Conservation (phyloP, 768 basidiomycete species). For the Serendipita sp. region DNA sequence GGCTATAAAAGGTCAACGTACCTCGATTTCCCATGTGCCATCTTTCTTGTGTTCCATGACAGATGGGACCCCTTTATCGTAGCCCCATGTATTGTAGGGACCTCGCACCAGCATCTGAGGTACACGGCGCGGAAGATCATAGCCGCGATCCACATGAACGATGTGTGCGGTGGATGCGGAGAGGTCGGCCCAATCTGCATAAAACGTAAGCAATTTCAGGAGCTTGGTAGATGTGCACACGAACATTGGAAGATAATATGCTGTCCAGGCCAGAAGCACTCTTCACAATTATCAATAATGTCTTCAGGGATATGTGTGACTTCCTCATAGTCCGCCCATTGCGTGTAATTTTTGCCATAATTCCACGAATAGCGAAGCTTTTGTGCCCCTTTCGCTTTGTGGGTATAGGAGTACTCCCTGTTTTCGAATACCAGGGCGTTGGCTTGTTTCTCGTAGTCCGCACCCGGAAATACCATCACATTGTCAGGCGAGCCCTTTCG, state of each 20-base stretch:
- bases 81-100: slow-evolving; percentile 85
- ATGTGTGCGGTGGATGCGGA: slow-evolving; percentile 47
- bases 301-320: slow-evolving; percentile 43
- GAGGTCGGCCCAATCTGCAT: slow-evolving; percentile 59
- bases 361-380: slow-evolving; percentile 75
- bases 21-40: slow-evolving; percentile 63
- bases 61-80: slow-evolving; percentile 62
- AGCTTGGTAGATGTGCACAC: slow-evolving; percentile 16
- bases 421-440: slow-evolving; percentile 25
- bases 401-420: slow-evolving; percentile 59
- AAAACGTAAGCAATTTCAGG: background rate
- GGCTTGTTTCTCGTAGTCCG: slow-evolving; percentile 47
- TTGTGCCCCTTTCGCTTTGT: slow-evolving; percentile 76
- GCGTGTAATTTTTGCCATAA: slow-evolving; percentile 71
- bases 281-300: slow-evolving; percentile 29
- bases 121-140: slow-evolving; percentile 48
- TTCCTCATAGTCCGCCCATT: slow-evolving; percentile 67
- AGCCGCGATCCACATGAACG: slow-evolving; percentile 62
- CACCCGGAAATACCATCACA: slow-evolving; percentile 71
- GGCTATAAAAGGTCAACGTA: background rate
- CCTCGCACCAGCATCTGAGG: slow-evolving; percentile 82
- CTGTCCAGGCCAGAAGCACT: slow-evolving; percentile 60
- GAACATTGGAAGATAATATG: slow-evolving; percentile 83
- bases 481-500: slow-evolving; percentile 65
- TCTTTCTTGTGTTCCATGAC: slow-evolving; percentile 49